Base-by-base conservation (phyloP, 306 rosid genomes). In the Ammopiptanthus mongolicus region DNA sequence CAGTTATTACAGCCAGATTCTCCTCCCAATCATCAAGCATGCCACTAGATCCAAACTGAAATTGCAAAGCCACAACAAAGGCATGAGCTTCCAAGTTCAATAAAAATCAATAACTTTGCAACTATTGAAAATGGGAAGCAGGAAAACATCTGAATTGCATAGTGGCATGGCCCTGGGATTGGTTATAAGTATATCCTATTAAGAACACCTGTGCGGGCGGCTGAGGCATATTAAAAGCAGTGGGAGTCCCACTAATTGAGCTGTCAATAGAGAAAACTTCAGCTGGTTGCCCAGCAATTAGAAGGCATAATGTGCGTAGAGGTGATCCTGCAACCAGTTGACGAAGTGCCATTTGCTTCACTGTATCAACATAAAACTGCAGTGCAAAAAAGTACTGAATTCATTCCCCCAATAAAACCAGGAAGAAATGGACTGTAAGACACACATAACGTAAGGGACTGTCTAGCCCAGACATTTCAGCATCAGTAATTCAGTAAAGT, bases 11-110 rank as follows among this genome's bases (percentile, higher is more conserved):
- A 29, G 99, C 99, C 76, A 95, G 81, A 84, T 95, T 95, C 81
- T 90, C 93, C 86, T 87, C 97, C 99, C 99, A 95, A 66, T 84
- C 96, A 68, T 89, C 93, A 71, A 91, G 93, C 97, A 94, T 88
- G 61, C 78, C 84, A 73, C 72, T 82, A 28, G 88, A 83, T 65
- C 86, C 87, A 83, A 83, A 61, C 98, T 94, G 77, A 71, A 78
- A 73, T 36, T 44, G 72, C 29, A 48, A 76, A 67, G 23, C 23
- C 67, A 78, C 31, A 83, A 63, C 14, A 84, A 70, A 46, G 29
- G 47, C 3, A 17, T 69, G 15, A 73, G 64, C 57, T 82, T 79
- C 19, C 46, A 59, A 74, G 19, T 74, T 42, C 59, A 58, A 60
- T 25, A 37, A 37, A 53, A 77, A 83, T 4, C 12, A 42, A 28